Conservation (phyloP, 352 stramenopile species). For the Plasmopara muralis region DNA sequence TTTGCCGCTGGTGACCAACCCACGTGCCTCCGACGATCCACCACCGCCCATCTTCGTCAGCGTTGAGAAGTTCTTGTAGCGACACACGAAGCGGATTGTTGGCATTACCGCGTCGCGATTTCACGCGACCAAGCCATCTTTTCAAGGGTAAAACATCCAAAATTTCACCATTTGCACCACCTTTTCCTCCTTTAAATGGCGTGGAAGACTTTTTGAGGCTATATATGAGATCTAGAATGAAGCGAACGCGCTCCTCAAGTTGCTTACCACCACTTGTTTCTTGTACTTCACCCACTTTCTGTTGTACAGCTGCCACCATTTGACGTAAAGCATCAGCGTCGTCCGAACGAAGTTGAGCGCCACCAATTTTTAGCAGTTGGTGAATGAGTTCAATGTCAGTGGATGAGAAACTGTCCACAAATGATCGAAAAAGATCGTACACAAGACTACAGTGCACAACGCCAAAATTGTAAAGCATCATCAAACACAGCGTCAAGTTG, state of each 20-base stretch:
- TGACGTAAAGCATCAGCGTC: constrained; percentile 79
- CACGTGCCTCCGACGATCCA: constrained; percentile 96
- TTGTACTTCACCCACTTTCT: constrained; percentile 49
- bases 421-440: constrained; percentile 86
- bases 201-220: constrained; percentile 95
- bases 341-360: constrained; percentile 75
- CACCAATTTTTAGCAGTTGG: constrained; percentile 74
- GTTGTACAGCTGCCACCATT: constrained; percentile 78
- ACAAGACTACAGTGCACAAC: constrained; percentile 85
- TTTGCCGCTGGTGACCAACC: constrained; percentile 62
- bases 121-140: constrained; percentile 94
- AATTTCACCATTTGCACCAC: constrained; percentile 15
- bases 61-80: constrained; percentile 66
- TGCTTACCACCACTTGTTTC: constrained; percentile 24
- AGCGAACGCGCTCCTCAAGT: constrained; percentile 59
- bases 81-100: constrained; percentile 71
- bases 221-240: constrained; percentile 94
- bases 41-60: constrained; percentile 90
- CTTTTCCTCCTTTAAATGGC: constrained; percentile 65
- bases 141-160: constrained; percentile 79
- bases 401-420: constrained; percentile 64
- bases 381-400: constrained; percentile 86
- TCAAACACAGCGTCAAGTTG: constrained; percentile 84
- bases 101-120: constrained; percentile 75
- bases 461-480: constrained; percentile 88